phyloP scores from a whole-genome alignment of 2,329 filamentous ascomycete genomes.

The Aspergillus sp. region DNA sequence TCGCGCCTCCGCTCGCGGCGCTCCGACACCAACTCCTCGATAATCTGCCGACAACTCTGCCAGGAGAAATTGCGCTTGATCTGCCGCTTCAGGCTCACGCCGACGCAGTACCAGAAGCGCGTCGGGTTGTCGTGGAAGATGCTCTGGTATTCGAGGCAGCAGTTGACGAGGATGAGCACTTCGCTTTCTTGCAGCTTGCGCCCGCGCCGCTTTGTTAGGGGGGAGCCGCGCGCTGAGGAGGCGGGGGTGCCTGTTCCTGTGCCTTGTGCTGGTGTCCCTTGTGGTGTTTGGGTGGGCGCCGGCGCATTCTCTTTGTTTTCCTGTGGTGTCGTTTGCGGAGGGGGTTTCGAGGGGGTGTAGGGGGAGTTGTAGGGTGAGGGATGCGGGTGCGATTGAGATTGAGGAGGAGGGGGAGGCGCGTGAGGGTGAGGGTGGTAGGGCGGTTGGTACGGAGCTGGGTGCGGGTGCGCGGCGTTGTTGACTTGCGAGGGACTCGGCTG shows the following conservation, averaged over 20 bases:
- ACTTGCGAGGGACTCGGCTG: background rate
- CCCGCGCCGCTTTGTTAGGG: conserved; percentile 12
- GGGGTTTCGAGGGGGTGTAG: conserved; percentile 1
- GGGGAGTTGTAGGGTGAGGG: conserved; percentile 10
- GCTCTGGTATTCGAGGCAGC: conserved; percentile 18
- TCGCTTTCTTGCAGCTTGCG: conserved; percentile 18
- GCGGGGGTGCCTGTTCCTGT: background rate
- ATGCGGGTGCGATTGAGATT: background rate
- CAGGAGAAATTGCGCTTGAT: conserved; percentile 19
- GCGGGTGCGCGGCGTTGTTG: background rate
- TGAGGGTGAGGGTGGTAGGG: conserved; percentile 4
- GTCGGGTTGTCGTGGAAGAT: conserved; percentile 6
- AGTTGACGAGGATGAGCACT: conserved; percentile 12
- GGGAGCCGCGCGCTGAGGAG: background rate
- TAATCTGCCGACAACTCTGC: conserved; percentile 16
- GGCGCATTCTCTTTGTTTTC: conserved; percentile 4
- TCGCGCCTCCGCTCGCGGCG: conserved; percentile 11
- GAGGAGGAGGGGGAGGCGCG: background rate
- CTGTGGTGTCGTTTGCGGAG: conserved; percentile 8
- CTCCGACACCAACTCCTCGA: conserved; percentile 15
- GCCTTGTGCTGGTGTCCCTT: too few relatives aligned
- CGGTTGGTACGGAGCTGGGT: background rate
- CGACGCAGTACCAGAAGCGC: conserved; percentile 16
- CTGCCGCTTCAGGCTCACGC: conserved; percentile 14
- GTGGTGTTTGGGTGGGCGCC: background rate